Conservation (phyloP, 2,329 filamentous ascomycete species). For the Dactylellina parvicollis region DNA sequence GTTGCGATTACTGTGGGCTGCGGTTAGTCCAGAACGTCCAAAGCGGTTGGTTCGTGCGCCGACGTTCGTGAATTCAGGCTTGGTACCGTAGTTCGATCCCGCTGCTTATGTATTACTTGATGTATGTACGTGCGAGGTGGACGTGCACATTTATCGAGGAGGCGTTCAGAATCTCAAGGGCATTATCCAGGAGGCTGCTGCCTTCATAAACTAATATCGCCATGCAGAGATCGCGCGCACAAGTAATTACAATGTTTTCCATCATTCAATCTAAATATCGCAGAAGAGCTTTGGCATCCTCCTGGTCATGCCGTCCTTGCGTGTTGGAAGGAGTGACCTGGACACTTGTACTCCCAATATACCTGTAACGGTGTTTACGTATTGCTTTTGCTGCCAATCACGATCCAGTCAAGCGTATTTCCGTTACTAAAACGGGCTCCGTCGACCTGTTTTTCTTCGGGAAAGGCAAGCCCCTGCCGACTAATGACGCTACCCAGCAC, state of each 20-base stretch:
- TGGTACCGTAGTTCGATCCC: slow-evolving; percentile 1
- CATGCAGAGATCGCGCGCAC: background rate
- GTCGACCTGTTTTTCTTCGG: slow-evolving; percentile 34
- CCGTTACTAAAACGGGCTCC: slow-evolving; percentile 49
- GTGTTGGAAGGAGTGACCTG: background rate
- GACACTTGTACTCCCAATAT: slow-evolving; percentile 15
- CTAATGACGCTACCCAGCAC: slow-evolving; percentile 35
- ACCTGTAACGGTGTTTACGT: slow-evolving; percentile 16
- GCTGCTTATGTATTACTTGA: slow-evolving; percentile 3
- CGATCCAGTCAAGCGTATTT: slow-evolving; percentile 28
- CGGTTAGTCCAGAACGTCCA: slow-evolving; percentile 16
- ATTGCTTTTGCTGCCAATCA: slow-evolving; percentile 11
- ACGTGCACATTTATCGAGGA: slow-evolving; percentile 13
- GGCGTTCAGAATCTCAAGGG: slow-evolving; percentile 4
- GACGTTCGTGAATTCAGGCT: background rate
- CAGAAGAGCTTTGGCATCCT: too few relatives aligned
- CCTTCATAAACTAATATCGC: slow-evolving; percentile 10
- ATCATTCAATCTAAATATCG: too few relatives aligned
- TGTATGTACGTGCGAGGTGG: background rate
- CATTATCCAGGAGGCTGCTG: slow-evolving; percentile 1
- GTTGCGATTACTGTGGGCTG: background rate
- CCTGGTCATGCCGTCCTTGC: background rate
- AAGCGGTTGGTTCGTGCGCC: slow-evolving; percentile 37
- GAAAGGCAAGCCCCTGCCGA: slow-evolving; percentile 38
- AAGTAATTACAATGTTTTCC: background rate